Base-by-base conservation (phyloP, 164 flowering plant genomes). In the Chimonanthus praecox region DNA sequence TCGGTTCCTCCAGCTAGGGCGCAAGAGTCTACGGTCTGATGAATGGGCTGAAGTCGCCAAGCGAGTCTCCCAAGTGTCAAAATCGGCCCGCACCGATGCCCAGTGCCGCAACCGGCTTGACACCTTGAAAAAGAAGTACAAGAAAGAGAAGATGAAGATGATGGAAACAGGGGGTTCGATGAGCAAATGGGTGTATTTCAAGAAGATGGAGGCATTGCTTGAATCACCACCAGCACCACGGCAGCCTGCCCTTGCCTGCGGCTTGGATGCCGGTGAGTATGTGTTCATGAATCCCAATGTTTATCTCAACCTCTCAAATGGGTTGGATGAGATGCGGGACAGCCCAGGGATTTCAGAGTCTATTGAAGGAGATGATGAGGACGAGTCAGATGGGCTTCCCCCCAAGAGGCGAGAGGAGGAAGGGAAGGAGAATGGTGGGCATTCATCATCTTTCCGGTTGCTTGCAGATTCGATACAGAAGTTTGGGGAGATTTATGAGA, bases 211-310 rank as follows among this genome's bases (percentile, higher is more conserved):
- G 81, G 79, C 74, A 80, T 73, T 77, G 72, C 76, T 87, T 89
- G 58, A 80, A 2, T 73, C 88, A 6, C 65, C 82, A 67, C 45
- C 84, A 69, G 61, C 78, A 0, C 73, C 72, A 77, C 76, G 73
- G 54, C 82, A 86, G 16, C 61, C 70, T 70, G 97, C 93, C 6
- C 75, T 95, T 58, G 82, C 94, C 4, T 95, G 99, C 76, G 99
- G 99, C 18, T 73, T 95, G 46, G 99, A 95, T 82, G 90, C 98
- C 0, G 98, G 98, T 2, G 97, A 95, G 79, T 95, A 83, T 76
- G 94, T 92, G 50, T 95, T 95, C 68, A 85, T 83, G 96, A 85
- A 90, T 49, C 85, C 96, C 3, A 72, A 74, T n/a, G 93, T 87
- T 7, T 93, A 90, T 81, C 78, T 91, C 85, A 87, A 86, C 43